Percentiles rank a stretch among this genome's conserved stretches.
Conservation (phyloP, 164 flowering plant species). For the Echeveria elegans region DNA sequence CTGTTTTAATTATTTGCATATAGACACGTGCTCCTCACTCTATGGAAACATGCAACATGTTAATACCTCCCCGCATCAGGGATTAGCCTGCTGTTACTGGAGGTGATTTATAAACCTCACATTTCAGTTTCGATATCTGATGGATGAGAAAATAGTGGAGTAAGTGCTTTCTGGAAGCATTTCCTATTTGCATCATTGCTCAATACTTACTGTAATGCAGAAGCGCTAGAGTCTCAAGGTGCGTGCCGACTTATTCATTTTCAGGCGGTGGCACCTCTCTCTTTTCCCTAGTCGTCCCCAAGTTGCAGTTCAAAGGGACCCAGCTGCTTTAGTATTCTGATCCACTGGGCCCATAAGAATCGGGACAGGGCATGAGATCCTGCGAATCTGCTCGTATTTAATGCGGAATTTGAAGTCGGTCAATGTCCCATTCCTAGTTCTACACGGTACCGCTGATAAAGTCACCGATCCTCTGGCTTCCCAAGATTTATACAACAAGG, state of each 20-base stretch:
- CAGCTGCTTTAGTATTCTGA: slow-evolving; percentile 84
- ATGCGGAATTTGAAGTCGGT: slow-evolving; percentile 68
- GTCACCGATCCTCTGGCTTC: slow-evolving; percentile 96
- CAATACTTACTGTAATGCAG: too few relatives aligned
- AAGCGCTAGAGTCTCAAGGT: neutral
- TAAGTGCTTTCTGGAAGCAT: slow-evolving; percentile 17
- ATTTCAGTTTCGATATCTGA: too few relatives aligned
- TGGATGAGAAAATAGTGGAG: too few relatives aligned
- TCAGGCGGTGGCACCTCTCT: slow-evolving; percentile 82
- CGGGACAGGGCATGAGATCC: slow-evolving; percentile 88
- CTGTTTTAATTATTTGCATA: too few relatives aligned
- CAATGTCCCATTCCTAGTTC: slow-evolving; percentile 85
- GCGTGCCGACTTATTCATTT: too few relatives aligned
- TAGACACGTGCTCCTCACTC: neutral
- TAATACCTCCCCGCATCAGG: too few relatives aligned
- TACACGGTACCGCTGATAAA: slow-evolving; percentile 86
- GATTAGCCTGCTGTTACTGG: too few relatives aligned
- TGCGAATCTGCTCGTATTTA: slow-evolving; percentile 69
- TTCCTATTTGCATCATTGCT: neutral
- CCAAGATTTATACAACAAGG: slow-evolving; percentile 68
- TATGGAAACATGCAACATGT: neutral
- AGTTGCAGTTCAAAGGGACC: slow-evolving; percentile 62
- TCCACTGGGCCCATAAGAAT: slow-evolving; percentile 83
- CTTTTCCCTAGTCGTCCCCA: slow-evolving; percentile 54
- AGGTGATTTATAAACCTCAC: too few relatives aligned